Evolutionary conservation across 2,329 filamentous ascomycete genomes (phyloP), one percentile per base, ranked within the genome.

Genomic region (Fulvia fulva): DNA sequence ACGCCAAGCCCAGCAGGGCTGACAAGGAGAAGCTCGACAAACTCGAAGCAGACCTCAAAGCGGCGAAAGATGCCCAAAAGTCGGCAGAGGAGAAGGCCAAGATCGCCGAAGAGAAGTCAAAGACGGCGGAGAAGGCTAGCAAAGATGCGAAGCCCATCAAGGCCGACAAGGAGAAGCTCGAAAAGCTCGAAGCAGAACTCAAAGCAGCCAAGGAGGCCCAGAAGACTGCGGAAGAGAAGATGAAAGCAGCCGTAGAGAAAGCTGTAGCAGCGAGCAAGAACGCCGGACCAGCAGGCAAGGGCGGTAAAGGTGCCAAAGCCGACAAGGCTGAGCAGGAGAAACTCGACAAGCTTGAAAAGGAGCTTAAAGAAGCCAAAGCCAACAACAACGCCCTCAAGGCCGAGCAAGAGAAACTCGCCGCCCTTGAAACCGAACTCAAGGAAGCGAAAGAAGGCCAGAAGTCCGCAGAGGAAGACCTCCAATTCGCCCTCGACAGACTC

Each of bases 101-200:
- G 9, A 30, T 45, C 16, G 58, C 34, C 43, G 55, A 59, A 30
- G 45, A 45, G 2, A 56, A 49, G n/a, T 53, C 51, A 3, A 54
- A 66, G 16, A 30, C 49, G 12, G 26, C 50, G 14, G 50, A 56
- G 28, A 45, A 55, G n/a, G 47, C 23, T 11, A 45, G 9, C 19
- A 41, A 53, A 21, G 47, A 50, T 32, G 47, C 47, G 12, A 60
- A 25, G 21, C 11, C 37, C 12, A 47, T 44, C 53, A 55, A 61
- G 37, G 56, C 50, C 21, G 61, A 59, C 1, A 59, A 62, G 54
- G 47, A 60, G 22, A 56, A 61, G 28, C 50, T 65, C n/a, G 43
- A 53, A 6, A 61, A 59, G 34, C 57, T 59, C 8, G 55, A 61
- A 25, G 28, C 41, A 1, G 53, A 60, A 8, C 44, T 55, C 28